Conservation (phyloP, 495 filamentous ascomycete genomes). For the Aspergillus sparsus region DNA sequence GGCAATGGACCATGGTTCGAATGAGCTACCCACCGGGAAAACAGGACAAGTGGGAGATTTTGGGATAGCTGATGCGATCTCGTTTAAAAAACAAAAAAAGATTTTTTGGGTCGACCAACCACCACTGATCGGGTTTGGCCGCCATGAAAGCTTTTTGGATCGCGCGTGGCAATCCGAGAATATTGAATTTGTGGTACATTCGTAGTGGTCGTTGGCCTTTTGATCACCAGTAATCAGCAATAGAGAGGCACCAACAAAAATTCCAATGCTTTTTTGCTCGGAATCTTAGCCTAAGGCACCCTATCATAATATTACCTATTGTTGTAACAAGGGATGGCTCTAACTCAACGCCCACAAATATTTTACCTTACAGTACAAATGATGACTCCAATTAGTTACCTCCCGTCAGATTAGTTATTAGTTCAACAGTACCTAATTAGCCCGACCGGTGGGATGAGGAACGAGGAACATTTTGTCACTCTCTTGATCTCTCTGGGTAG, state of each 20-base stretch:
- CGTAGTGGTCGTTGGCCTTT: constrained; percentile 5
- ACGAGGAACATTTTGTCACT: too few species aligned
- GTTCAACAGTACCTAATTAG: too few species aligned
- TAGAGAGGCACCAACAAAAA: neutral
- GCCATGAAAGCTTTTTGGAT: constrained; percentile 16
- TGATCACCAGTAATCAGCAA: constrained; percentile 6
- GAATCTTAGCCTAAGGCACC: neutral
- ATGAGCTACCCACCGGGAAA: constrained; percentile 1
- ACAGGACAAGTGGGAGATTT: constrained; percentile 6
- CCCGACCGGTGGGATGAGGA: too few species aligned
- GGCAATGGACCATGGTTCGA: constrained; percentile 11
- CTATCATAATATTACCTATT: neutral
- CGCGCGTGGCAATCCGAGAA: constrained; percentile 23
- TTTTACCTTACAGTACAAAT: neutral
- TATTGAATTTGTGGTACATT: constrained; percentile 15
- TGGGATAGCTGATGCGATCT: neutral
- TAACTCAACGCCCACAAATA: neutral
- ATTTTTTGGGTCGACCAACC: neutral
- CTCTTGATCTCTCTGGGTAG: too few species aligned
- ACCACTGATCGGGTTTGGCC: constrained; percentile 1
- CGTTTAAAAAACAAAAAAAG: neutral
- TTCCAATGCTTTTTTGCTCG: neutral
- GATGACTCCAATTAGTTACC: too few species aligned
- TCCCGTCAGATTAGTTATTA: too few species aligned
- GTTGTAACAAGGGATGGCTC: neutral